These are phyloP conservation scores for Alopecurus myosuroides DNA, from an alignment of 176 grass and related monocot species.

Conservation along the genomic window DNA sequence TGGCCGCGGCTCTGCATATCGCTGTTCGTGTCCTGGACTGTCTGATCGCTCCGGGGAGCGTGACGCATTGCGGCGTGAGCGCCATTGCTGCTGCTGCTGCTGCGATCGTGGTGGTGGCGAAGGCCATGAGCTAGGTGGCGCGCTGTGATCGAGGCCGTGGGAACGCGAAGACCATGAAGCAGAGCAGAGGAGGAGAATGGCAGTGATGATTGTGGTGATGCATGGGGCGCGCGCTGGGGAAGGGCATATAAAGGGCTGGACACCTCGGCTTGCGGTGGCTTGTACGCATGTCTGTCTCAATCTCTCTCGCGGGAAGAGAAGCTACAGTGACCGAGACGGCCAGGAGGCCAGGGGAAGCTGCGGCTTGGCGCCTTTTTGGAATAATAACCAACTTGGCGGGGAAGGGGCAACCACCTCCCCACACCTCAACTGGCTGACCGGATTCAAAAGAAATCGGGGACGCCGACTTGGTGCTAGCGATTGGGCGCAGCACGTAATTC, in stretches of 20 bases:
- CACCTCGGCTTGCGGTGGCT: conserved; percentile 4
- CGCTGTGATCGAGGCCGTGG: neutral
- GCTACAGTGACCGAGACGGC: neutral
- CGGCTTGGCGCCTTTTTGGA: conserved; percentile 15
- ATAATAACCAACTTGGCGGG: conserved; percentile 11
- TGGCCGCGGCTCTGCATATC: conserved; percentile 2
- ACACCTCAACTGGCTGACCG: neutral
- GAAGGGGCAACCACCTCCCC: neutral
- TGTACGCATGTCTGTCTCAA: conserved; percentile 37
- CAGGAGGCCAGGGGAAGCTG: neutral
- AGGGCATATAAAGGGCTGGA: conserved; percentile 30
- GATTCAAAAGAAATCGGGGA: neutral
- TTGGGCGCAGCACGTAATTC: neutral
- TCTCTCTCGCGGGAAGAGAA: neutral
- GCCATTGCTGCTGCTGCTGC: neutral
- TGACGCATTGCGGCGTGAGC: conserved; percentile 10
- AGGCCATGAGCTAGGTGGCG: conserved; percentile 30
- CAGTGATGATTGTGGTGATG: neutral
- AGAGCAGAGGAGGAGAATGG: neutral
- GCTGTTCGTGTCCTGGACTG: neutral
- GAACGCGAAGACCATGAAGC: conserved; percentile 36
- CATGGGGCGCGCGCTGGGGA: neutral
- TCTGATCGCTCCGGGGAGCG: neutral
- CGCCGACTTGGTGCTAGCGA: neutral
- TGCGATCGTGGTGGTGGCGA: neutral